Evolutionary conservation across 257 asterid genomes (phyloP), one percentile per base, ranked within the genome.

Genomic region (Asclepias syriaca): DNA sequence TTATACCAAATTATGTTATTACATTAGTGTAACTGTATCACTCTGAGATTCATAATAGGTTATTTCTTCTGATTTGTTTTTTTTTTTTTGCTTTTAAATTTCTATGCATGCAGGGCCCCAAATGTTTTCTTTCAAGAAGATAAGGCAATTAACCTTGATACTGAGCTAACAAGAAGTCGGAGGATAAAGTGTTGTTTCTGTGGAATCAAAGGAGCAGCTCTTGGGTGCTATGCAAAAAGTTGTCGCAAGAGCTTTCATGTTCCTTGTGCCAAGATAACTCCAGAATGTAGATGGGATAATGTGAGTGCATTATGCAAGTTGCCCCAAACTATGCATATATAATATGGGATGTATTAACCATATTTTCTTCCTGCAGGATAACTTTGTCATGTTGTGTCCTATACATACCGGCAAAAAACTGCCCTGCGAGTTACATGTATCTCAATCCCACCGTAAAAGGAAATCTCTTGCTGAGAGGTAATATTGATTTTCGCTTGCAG

Each of bases 231-330:
- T 39, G 93, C 86, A 50, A 90, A 81, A 78, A 88, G 87, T 77
- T 94, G 99, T 78, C 92, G 93, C 75, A 89, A 76, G 83, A 94
- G 97, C 80, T 91, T 89, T 84, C 99, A 94, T 75, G 90, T 91
- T 79, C 79, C 99, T 54, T 94, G 99, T 84, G 99, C 99, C n/a
- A 85, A 80, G 79, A 49, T 88, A 80, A 89, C 93, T 68, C 91
- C 96, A 59, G 82, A 91, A 72, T 91, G 93, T 77, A 84, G 88
- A 78, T 91, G 99, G 97, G 99, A 94, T 87, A 55, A 73, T 79
- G 97, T 89, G 84, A 32, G 96, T 74, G 10, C 63, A 6, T 27
- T 37, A 65, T 24, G 14, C 51, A 22, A 34, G 19, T 45, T 7
- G 69, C 21, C 46, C 40, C 3, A 21, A 74, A 29, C 69, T 16